Conservation (phyloP, 2,329 filamentous ascomycete genomes). For the Penicillium brevicompactum region DNA sequence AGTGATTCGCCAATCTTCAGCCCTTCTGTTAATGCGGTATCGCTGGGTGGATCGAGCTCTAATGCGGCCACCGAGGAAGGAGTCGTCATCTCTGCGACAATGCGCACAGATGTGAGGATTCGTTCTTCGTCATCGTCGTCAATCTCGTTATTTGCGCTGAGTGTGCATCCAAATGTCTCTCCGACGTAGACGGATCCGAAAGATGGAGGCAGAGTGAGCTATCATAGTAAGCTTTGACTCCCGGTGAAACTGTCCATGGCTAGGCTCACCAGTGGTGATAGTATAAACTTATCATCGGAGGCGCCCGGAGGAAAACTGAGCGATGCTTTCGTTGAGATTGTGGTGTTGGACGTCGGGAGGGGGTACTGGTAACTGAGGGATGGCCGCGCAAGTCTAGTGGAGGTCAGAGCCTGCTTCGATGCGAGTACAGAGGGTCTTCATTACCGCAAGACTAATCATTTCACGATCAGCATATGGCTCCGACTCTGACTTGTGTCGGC, state of each 20-base stretch:
- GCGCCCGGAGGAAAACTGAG: conserved; percentile 67
- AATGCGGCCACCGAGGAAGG: conserved; percentile 73
- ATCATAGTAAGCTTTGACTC: conserved; percentile 13
- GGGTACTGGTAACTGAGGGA: conserved; percentile 50
- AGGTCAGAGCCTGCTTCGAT: conserved; percentile 1
- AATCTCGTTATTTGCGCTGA: conserved; percentile 92
- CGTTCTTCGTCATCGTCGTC: conserved; percentile 41
- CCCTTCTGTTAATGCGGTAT: conserved; percentile 47
- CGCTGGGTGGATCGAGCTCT: conserved; percentile 51
- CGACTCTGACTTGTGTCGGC: conserved; percentile 7
- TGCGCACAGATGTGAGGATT: conserved; percentile 72
- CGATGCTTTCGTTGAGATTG: conserved; percentile 64
- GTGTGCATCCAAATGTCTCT: conserved; percentile 89
- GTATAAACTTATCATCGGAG: conserved; percentile 55
- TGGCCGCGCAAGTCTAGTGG: conserved; percentile 71
- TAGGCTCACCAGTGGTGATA: conserved; percentile 54
- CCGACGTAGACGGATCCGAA: conserved; percentile 96
- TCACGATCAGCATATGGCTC: neutral
- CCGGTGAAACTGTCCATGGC: neutral
- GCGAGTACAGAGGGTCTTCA: neutral
- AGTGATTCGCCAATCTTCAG: conserved; percentile 62
- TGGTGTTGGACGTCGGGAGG: conserved; percentile 49
- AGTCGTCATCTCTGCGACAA: conserved; percentile 94
- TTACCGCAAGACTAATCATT: conserved; percentile 42
- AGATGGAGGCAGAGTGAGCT: conserved; percentile 80